Percentiles rank a stretch among this genome's conserved stretches.
Conservation (phyloP, 768 basidiomycete species). For the Boletus barrowsii region DNA sequence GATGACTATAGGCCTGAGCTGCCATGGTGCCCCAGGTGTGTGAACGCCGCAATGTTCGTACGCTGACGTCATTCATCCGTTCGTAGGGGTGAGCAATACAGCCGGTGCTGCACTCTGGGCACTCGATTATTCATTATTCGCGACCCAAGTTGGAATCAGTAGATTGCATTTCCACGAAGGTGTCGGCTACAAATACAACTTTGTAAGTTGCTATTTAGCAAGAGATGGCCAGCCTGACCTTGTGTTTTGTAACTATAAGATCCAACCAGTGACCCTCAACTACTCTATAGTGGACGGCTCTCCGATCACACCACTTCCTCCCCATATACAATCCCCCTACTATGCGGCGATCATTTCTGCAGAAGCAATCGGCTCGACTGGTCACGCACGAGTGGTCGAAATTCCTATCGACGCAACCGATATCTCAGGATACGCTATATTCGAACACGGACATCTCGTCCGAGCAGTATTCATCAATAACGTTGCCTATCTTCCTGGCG, state of each 20-base stretch:
- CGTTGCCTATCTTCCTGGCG: constrained; percentile 43
- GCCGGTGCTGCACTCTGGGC: constrained; percentile 71
- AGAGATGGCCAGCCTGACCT: neutral
- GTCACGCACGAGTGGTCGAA: constrained; percentile 43
- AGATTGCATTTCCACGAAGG: constrained; percentile 64
- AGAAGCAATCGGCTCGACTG: constrained; percentile 52
- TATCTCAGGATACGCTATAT: constrained; percentile 62
- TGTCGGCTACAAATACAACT: constrained; percentile 68
- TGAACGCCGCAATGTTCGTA: neutral
- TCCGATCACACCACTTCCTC: constrained; percentile 46
- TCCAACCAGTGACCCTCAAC: constrained; percentile 60
- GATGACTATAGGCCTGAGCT: constrained; percentile 27
- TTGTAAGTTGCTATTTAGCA: constrained; percentile 34
- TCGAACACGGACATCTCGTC: constrained; percentile 41
- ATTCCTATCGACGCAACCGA: constrained; percentile 44
- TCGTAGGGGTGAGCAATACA: constrained; percentile 58
- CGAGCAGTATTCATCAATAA: constrained; percentile 61
- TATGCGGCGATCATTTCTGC: constrained; percentile 61
- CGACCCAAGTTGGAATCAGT: constrained; percentile 52
- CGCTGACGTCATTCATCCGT: neutral
- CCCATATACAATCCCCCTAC: constrained; percentile 66
- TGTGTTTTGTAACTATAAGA: constrained; percentile 34
- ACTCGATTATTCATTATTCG: constrained; percentile 62
- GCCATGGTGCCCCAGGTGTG: constrained; percentile 36
- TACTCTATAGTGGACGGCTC: constrained; percentile 57